phyloP scores from a whole-genome alignment of 176 grass and related monocot species.

The Secale cereale region DNA sequence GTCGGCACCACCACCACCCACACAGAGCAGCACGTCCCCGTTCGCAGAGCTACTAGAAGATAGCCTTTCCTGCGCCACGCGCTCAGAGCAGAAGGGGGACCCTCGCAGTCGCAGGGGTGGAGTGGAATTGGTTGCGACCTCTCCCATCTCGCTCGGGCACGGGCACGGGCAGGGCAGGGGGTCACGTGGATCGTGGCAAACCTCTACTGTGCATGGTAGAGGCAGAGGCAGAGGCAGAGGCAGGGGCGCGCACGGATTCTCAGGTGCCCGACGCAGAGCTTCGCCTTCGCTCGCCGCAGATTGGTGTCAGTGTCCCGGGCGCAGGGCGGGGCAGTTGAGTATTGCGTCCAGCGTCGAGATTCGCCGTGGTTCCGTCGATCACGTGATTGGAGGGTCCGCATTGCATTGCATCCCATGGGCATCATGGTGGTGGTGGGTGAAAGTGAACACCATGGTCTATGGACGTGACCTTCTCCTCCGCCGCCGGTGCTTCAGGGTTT shows the following conservation, averaged over 20 bases:
- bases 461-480: background rate
- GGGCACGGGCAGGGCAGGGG: background rate
- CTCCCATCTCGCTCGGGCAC: background rate
- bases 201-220: too few species aligned
- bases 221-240: background rate
- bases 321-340: background rate
- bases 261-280: constrained; percentile 18
- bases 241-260: constrained; percentile 40
- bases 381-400: background rate
- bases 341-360: background rate
- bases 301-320: background rate
- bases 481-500: background rate
- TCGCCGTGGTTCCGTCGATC: background rate
- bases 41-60: constrained; percentile 18
- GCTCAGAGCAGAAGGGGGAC: background rate
- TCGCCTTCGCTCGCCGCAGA: background rate
- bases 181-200: constrained; percentile 32
- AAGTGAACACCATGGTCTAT: background rate
- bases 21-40: background rate
- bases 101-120: background rate
- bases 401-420: too few species aligned
- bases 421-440: background rate
- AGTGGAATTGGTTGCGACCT: background rate
- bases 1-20: background rate
- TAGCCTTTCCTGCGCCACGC: constrained; percentile 9